Conservation (phyloP, 176 grass and related monocot species). For the barley (Hordeum vulgare) region DNA sequence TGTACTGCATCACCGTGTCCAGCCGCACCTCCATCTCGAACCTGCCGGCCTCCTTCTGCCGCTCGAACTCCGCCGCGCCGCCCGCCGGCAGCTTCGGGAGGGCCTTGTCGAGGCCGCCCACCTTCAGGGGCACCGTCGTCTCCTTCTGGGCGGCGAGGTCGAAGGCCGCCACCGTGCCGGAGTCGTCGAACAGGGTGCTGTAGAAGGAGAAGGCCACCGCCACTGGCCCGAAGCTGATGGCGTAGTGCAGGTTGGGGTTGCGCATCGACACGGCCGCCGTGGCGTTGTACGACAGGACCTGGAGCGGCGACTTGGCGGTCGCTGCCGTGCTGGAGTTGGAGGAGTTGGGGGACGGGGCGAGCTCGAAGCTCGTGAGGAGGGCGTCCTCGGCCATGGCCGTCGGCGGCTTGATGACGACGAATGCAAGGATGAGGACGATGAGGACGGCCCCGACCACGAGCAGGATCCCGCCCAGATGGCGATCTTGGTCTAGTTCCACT, state of each 20-base stretch:
- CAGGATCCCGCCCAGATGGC: constrained; percentile 6
- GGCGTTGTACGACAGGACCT: constrained; percentile 23
- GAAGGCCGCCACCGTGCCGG: background rate
- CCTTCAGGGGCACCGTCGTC: background rate
- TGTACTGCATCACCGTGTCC: constrained; percentile 40
- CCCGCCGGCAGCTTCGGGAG: constrained; percentile 18
- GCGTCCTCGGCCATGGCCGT: constrained; percentile 33
- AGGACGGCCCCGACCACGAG: background rate
- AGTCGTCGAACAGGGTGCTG: constrained; percentile 39
- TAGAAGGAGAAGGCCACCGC: constrained; percentile 31
- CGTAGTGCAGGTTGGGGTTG: constrained; percentile 41
- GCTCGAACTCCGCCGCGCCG: background rate
- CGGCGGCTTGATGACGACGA: constrained; percentile 32
- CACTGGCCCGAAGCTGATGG: constrained; percentile 14
- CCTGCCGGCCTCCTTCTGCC: constrained; percentile 15
- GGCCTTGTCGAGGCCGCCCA: constrained; percentile 7
- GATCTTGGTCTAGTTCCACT: background rate
- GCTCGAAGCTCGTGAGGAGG: constrained; percentile 21
- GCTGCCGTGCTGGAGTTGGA: too few relatives aligned
- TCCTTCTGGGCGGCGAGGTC: constrained; percentile 1
- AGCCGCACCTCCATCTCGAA: constrained; percentile 36
- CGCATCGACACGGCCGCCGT: constrained; percentile 10
- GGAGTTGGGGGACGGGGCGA: background rate
- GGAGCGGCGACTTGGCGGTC: background rate
- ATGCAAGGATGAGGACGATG: constrained; percentile 34